phyloP scores from a whole-genome alignment of 192 early-diverging fungal species.

The Podila verticillata region DNA sequence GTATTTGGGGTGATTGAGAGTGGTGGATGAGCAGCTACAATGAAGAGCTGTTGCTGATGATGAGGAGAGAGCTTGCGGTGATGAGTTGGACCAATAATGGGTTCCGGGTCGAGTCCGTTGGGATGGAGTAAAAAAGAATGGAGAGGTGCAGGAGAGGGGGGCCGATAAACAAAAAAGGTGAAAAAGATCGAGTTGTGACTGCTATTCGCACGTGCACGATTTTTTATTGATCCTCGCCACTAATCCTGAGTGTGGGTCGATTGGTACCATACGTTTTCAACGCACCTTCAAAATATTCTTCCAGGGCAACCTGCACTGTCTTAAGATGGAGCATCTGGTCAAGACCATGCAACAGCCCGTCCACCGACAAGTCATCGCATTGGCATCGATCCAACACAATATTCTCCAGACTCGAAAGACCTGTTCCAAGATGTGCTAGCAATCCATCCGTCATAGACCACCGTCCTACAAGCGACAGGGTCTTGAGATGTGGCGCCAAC shows the following conservation, averaged over 20 bases:
- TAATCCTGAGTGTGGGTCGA: slow-evolving; percentile 1
- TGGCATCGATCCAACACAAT: slow-evolving; percentile 20
- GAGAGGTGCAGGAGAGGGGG: neutral
- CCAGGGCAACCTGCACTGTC: slow-evolving; percentile 5
- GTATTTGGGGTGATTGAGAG: neutral
- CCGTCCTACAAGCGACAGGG: slow-evolving; percentile 10
- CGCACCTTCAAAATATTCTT: neutral
- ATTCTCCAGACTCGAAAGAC: neutral
- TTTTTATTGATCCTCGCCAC: neutral
- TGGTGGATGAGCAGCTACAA: neutral
- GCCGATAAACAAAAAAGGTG: neutral
- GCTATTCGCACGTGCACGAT: neutral
- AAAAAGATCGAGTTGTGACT: neutral
- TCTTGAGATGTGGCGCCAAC: slow-evolving; percentile 12
- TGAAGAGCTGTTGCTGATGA: no score
- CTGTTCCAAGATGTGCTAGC: neutral
- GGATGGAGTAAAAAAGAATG: neutral
- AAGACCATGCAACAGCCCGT: slow-evolving; percentile 9
- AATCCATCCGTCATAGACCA: slow-evolving; percentile 25
- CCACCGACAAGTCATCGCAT: slow-evolving; percentile 8
- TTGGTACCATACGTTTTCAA: neutral
- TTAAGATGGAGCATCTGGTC: slow-evolving; percentile 17
- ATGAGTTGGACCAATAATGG: no score
- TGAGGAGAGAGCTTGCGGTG: no score
- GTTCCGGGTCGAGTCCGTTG: no score